Base-by-base conservation (phyloP, 1,284 basidiomycete species). In the Hypsizygus ulmarius region DNA sequence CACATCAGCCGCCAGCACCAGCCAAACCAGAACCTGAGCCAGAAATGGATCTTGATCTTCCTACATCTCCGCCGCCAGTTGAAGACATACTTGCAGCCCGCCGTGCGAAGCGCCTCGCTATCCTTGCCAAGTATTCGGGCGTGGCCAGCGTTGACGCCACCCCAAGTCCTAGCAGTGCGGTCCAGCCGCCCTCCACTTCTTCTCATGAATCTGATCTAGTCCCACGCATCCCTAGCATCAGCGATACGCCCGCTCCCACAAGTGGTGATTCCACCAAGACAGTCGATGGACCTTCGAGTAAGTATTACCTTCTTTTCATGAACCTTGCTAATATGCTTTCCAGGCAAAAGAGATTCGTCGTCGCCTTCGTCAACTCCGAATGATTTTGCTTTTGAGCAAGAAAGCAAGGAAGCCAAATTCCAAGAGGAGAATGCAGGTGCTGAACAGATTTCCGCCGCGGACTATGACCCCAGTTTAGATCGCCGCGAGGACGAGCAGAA, bases 391-490 rank as follows among this genome's bases (percentile, higher is more conserved):
- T 72, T 87, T 9, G 78, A 77, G 3, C 87, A 88, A 59, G 77
- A 77, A 27, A 72, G 72, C 30, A 77, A 82, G 12, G 71, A 77
- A 47, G 51, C 50, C 15, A 65, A 65, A 44, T 52, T 52, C 14
- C 49, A 58, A 55, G 65, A 67, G 41, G 70, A 78, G 46, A 72
- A 75, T 40, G 78, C 70, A n/a, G 71, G 70, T 38, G 74, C 71
- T 49, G 81, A 86, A 56, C 87, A 89, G 62, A 75, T 95, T 29
- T 90, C 84, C 34, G 94, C 94, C 15, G 94, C 93, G 37, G 93
- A 97, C 68, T 97, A 97, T 68, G 90, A 96, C 66, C 91, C 93
- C 12, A 89, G 86, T 59, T 66, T 86, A 54, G 93, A 95, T 69
- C 79, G 87, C 33, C 76, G 84, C 27, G 87, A 90, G 62, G 91